Base-by-base conservation (phyloP, 495 filamentous ascomycete genomes). In the Ramalina peruviana region DNA sequence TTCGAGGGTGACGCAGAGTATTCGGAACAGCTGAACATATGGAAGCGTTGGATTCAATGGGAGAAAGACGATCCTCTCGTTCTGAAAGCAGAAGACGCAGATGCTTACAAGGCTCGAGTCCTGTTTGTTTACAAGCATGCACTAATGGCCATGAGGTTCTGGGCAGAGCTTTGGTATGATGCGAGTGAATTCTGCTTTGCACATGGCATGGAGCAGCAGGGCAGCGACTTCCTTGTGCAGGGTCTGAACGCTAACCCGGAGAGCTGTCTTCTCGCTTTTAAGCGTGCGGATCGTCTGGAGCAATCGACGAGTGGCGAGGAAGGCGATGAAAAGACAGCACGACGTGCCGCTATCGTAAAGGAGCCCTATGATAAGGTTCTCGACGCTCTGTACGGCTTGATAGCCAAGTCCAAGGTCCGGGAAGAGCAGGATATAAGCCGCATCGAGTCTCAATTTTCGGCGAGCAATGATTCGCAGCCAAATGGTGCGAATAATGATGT, bases 101-200 rank as follows among this genome's bases (percentile, higher is more conserved):
- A 74, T 30, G 72, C 78, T 1, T 93, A 82, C 67, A 82, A 81
- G 53, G 70, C 76, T 49, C 82, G 92, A 20, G 75, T 96, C 49
- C 59, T 94, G 21, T 92, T 89, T 65, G 83, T 85, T 51, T 97
- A 93, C 70, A 90, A 89, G 66, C 90, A 95, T 62, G 85, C 92
- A 26, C 69, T 92, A 36, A 96, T 96, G 88, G 83, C 88, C 9
- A 67, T 98, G 52, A 75, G 87, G 48, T 98, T 95, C 60, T 85
- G 88, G 72, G 92, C 93, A 3, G 85, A 90, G 61, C 79, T 96
- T 54, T 98, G 92, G 92, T 90, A 84, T 55, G 88, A 95, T 43
- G 92, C 89, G 3, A 85, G 88, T 12, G 85, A 95, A 50, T 98
- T 89, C 72, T 95, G 88, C 66, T 85, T 88, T 60, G 69, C 79